A percentile compares a stretch with the other conserved stretches of the same genome.
Conservation (phyloP, 805 yeast genomes). For the Yarrowia keelungensis region DNA sequence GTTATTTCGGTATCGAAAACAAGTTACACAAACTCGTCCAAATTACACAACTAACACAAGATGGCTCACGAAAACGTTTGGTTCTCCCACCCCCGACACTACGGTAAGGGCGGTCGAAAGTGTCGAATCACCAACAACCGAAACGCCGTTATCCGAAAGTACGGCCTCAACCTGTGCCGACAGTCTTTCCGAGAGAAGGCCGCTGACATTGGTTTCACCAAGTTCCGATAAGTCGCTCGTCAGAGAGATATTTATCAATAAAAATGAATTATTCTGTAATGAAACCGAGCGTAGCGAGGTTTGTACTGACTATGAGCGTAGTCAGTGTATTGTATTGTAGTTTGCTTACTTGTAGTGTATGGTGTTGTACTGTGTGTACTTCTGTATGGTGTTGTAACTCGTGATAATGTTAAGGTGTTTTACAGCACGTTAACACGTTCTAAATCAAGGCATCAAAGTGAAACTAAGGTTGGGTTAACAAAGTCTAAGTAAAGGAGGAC, state of each 20-base stretch:
- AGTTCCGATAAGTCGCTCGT: constrained; percentile 77
- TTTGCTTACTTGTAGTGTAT: too few relatives aligned
- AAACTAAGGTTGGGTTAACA: too few relatives aligned
- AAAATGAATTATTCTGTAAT: constrained; percentile 14
- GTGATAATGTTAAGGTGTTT: too few relatives aligned
- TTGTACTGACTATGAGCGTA: too few relatives aligned
- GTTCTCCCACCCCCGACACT: constrained; percentile 99
- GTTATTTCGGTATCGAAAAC: too few relatives aligned
- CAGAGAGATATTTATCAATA: constrained; percentile 2
- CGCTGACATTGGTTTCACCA: constrained; percentile 97
- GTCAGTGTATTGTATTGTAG: too few relatives aligned
- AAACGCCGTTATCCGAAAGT: constrained; percentile 99
- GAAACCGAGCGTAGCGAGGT: not conserved
- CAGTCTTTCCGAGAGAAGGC: constrained; percentile 99
- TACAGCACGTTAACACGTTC: too few relatives aligned
- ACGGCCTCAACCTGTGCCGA: constrained; percentile 99
- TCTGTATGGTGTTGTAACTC: too few relatives aligned
- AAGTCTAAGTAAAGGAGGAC: too few relatives aligned
- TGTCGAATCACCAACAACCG: constrained; percentile 99
- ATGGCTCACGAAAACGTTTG: constrained; percentile 99
- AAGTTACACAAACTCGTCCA: too few relatives aligned
- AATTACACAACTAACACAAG: constrained; percentile 53
- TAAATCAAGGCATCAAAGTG: too few relatives aligned
- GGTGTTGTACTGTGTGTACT: too few relatives aligned
- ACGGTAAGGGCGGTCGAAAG: constrained; percentile 99